phyloP scores from a whole-genome alignment of 345 rosid species.

The Heritiera littoralis region DNA sequence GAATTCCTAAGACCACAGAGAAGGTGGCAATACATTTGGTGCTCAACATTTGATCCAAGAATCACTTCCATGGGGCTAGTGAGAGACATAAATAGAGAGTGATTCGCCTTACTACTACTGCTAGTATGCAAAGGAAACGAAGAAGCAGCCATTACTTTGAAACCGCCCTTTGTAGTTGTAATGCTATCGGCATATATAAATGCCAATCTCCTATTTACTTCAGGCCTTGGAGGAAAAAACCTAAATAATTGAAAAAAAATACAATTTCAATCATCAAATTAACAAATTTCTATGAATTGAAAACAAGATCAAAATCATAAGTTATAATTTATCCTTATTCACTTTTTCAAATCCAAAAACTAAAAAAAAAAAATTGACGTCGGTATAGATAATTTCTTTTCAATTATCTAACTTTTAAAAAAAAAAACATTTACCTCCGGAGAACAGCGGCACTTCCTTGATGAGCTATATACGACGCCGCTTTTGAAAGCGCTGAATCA shows the following conservation, averaged over 20 bases:
- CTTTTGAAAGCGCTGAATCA: conserved; percentile 43
- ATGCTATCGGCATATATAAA: conserved; percentile 39
- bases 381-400: neutral
- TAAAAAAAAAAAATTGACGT: neutral
- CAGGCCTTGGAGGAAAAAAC: conserved; percentile 42
- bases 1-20: conserved; percentile 47
- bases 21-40: conserved; percentile 54
- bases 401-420: neutral
- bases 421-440: conserved; percentile 22
- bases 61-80: conserved; percentile 46
- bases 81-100: conserved; percentile 24
- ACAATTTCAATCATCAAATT: neutral
- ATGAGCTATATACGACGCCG: conserved; percentile 40
- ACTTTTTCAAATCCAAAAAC: neutral
- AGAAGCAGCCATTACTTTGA: conserved; percentile 53
- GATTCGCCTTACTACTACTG: conserved; percentile 20
- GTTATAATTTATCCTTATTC: neutral
- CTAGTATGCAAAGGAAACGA: conserved; percentile 34
- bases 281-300: neutral
- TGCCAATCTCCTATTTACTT: conserved; percentile 33
- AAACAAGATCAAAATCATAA: neutral
- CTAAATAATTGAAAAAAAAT: conserved; percentile 25
- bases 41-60: conserved; percentile 38
- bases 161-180: conserved; percentile 43
- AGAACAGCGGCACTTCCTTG: conserved; percentile 41